Evolutionary conservation across 257 asterid genomes (phyloP).

Genomic region (Henckelia pumila): DNA sequence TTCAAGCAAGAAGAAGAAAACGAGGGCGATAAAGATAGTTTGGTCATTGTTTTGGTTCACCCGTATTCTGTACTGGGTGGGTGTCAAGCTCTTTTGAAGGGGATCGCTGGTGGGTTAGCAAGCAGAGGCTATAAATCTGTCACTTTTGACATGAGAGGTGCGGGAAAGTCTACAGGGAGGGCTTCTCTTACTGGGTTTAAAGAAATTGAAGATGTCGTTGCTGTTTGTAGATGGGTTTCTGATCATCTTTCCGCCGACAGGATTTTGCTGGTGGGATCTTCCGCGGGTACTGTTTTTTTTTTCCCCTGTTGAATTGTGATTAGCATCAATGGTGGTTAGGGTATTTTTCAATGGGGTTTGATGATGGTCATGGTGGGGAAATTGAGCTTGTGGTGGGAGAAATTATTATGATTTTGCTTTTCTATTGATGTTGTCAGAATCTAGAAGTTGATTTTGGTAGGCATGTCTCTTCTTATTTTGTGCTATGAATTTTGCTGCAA

Average conservation of each 20-base stretch:
- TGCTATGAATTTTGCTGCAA: neutral
- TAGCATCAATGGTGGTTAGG: no score
- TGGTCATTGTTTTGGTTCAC: constrained; percentile 49
- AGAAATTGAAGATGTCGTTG: constrained; percentile 45
- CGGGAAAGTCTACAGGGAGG: constrained; percentile 45
- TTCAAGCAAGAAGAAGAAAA: constrained; percentile 29
- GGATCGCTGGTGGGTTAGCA: constrained; percentile 47
- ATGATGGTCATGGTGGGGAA: no score
- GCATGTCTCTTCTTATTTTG: neutral
- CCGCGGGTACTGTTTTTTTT: constrained; percentile 42
- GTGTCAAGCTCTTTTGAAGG: constrained; percentile 37
- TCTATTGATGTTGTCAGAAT: neutral
- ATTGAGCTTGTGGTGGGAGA: no score
- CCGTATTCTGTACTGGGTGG: constrained; percentile 59
- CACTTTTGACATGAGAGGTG: constrained; percentile 63
- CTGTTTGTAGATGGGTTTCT: constrained; percentile 50
- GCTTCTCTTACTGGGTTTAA: constrained; percentile 44
- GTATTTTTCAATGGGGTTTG: neutral
- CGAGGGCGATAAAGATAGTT: neutral
- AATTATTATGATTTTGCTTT: neutral
- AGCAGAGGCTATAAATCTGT: constrained; percentile 46
- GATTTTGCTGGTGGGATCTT: constrained; percentile 50
- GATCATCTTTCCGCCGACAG: constrained; percentile 25
- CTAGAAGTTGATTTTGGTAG: neutral
- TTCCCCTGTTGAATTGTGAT: neutral